Evolutionary conservation across 2,329 filamentous ascomycete species (phyloP).

Genomic region (Phyllosticta citrichinensis): DNA sequence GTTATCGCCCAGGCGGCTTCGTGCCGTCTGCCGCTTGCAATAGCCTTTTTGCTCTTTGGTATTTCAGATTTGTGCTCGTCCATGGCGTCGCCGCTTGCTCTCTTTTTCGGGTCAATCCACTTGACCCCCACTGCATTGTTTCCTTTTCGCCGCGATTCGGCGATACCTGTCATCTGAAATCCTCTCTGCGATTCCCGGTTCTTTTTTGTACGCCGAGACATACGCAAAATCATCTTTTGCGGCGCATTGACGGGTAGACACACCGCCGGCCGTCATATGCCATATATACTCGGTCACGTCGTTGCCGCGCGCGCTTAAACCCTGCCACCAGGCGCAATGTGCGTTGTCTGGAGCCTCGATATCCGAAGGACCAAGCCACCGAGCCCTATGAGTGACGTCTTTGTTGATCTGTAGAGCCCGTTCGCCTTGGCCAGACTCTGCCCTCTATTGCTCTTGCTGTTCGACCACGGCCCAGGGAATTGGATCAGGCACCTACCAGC

Average conservation of each 20-base stretch:
- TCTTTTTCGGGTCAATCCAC: constrained; percentile 17
- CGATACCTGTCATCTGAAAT: constrained; percentile 14
- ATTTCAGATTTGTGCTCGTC: neutral
- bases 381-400: constrained; percentile 25
- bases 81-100: constrained; percentile 1
- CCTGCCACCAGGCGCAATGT: constrained; percentile 22
- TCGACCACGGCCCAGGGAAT: constrained; percentile 21
- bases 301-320: constrained; percentile 21
- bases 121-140: neutral
- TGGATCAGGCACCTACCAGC: constrained; percentile 16
- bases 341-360: constrained; percentile 26
- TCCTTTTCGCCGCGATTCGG: neutral
- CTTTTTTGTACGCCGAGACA: constrained; percentile 12
- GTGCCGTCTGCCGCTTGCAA: constrained; percentile 15
- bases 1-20: constrained; percentile 11
- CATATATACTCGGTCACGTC: constrained; percentile 21
- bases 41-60: constrained; percentile 14
- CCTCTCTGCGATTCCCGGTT: constrained; percentile 9
- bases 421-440: constrained; percentile 19
- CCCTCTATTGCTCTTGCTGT: constrained; percentile 24
- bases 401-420: constrained; percentile 21
- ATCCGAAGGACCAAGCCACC: constrained; percentile 22
- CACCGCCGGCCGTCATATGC: constrained; percentile 29
- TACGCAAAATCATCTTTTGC: constrained; percentile 19
- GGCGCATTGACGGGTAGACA: constrained; percentile 26